Percentiles rank a stretch among this genome's conserved stretches.
Conservation (phyloP, 2,329 filamentous ascomycete species). For the Alternaria longipes region DNA sequence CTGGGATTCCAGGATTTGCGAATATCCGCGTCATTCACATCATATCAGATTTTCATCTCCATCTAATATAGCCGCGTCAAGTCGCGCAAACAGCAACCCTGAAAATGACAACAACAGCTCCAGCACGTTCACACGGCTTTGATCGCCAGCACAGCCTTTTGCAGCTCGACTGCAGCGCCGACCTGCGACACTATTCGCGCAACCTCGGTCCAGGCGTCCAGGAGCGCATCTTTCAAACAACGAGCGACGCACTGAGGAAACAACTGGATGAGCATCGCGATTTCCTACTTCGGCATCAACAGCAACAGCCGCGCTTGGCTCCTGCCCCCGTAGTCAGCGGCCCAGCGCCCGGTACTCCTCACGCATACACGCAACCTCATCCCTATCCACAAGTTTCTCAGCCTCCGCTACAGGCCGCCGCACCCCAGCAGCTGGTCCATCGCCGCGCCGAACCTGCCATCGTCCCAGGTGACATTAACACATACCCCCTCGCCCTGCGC, state of each 20-base stretch:
- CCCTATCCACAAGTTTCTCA: conserved; percentile 11
- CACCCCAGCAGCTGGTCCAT: conserved; percentile 11
- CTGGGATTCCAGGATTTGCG: conserved; percentile 11
- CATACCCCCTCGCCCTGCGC: conserved; percentile 23
- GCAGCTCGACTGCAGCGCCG: conserved; percentile 34
- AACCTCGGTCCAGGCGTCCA: conserved; percentile 35
- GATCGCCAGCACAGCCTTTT: conserved; percentile 30
- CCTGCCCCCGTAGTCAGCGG: conserved; percentile 14
- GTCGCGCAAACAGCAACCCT: conserved; percentile 1
- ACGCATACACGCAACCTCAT: conserved; percentile 3
- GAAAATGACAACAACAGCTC: conserved; percentile 17
- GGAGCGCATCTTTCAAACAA: conserved; percentile 29
- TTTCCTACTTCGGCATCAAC: conserved; percentile 24
- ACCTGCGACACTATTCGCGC: conserved; percentile 31
- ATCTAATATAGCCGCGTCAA: conserved; percentile 5
- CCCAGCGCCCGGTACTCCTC: conserved; percentile 3
- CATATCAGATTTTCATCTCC: conserved; percentile 11
- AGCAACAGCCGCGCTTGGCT: conserved; percentile 21
- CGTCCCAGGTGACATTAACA: conserved; percentile 15
- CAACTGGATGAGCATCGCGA: conserved; percentile 34
- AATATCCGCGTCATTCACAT: conserved; percentile 20
- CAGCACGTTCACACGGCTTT: conserved; percentile 14
- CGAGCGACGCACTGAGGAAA: conserved; percentile 30
- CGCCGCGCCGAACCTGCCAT: conserved; percentile 6
- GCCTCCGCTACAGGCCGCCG: conserved; percentile 19